Evolutionary conservation across 306 rosid genomes (phyloP).

Genomic region (Citrullus colocynthis): DNA sequence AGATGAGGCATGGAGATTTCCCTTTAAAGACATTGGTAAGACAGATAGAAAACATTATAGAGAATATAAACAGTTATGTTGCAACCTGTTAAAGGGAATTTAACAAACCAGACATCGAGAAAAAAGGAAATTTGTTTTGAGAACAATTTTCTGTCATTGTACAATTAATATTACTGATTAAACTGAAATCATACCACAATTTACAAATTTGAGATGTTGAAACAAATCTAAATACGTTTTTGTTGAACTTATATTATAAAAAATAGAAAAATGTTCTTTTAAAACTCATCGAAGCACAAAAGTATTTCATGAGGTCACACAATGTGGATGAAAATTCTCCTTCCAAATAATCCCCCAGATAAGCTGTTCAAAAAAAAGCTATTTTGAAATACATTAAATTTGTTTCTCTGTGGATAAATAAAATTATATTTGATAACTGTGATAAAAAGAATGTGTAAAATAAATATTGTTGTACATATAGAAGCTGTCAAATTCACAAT

Average conservation of each 20-base stretch:
- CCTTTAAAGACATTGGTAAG: not conserved
- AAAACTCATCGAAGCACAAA: not conserved
- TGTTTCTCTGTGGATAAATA: not conserved
- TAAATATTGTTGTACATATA: not conserved
- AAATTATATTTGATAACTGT: not conserved
- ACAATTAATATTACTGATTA: not conserved
- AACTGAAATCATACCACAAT: not conserved
- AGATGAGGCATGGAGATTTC: conserved; percentile 5
- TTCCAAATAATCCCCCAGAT: not conserved
- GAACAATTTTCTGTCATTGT: not conserved
- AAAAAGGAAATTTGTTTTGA: not conserved
- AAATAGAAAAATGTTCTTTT: not conserved
- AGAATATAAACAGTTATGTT: not conserved
- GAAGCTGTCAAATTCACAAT: not conserved
- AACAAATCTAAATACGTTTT: not conserved
- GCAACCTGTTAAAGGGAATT: not conserved
- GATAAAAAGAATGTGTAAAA: not conserved
- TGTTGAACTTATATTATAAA: not conserved
- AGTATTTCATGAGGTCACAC: not conserved
- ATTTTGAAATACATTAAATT: not conserved
- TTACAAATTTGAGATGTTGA: not conserved
- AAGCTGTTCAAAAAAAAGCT: not conserved
- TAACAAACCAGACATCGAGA: not conserved
- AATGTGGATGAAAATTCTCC: not conserved
- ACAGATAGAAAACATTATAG: not conserved